Evolutionary conservation across 345 rosid genomes (phyloP).

Genomic region (Lagerstroemia speciosa): DNA sequence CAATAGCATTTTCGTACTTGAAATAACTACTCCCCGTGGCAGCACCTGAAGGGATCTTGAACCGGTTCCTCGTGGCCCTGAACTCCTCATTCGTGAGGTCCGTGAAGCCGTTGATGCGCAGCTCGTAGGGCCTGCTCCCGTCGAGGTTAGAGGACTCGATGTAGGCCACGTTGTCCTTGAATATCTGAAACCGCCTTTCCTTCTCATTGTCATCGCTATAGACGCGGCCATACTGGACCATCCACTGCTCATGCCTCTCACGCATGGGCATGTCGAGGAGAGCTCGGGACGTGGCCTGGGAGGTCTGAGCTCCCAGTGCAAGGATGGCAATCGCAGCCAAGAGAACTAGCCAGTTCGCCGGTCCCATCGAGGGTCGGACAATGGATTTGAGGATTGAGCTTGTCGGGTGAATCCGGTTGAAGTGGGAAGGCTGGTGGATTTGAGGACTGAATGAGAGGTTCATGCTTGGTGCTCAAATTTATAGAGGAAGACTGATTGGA

Average conservation of each 20-base stretch:
- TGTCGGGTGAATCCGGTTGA: neutral
- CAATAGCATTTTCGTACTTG: slow-evolving; percentile 21
- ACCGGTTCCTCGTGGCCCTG: slow-evolving; percentile 1
- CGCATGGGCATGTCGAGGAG: slow-evolving; percentile 6
- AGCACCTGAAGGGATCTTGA: neutral
- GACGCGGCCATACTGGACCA: slow-evolving; percentile 7
- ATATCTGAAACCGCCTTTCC: slow-evolving; percentile 16
- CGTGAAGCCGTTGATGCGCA: slow-evolving; percentile 10
- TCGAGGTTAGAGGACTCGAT: slow-evolving; percentile 7
- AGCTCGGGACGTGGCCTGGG: slow-evolving; percentile 5
- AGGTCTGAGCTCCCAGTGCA: neutral
- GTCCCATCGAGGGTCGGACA: too few species aligned
- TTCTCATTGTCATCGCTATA: slow-evolving; percentile 10
- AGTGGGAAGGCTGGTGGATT: neutral
- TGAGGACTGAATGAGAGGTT: neutral
- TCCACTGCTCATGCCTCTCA: slow-evolving; percentile 19
- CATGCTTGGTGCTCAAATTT: neutral
- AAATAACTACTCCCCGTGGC: slow-evolving; percentile 5
- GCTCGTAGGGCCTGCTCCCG: neutral
- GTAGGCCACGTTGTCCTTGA: slow-evolving; percentile 14
- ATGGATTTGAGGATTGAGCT: too few species aligned
- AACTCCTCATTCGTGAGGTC: slow-evolving; percentile 14
- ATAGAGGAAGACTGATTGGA: neutral
- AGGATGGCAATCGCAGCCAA: neutral
- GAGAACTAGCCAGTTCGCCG: neutral